Evolutionary conservation across 148 eudicot genomes (phyloP), one percentile per base, ranked within the genome.

Genomic region (Bassia scoparia): DNA sequence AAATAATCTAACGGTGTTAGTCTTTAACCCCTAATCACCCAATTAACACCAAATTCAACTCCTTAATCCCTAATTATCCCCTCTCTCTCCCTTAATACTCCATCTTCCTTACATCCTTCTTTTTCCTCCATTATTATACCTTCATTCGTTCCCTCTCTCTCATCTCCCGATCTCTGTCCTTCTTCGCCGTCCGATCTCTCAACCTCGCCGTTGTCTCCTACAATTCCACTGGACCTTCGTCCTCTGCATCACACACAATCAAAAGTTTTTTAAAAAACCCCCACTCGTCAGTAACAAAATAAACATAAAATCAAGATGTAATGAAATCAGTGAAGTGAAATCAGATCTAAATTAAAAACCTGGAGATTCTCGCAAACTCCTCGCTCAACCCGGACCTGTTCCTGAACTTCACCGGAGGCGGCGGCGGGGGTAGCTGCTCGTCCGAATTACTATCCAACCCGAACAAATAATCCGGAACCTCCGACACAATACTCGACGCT

Each of bases 401-500:
- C 71, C 77, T 85, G 3, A 78, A 24, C 27, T 77, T 91, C 11
- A 77, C 49, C 23, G 68, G 68, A 0, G 62, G 23, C 77, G 76
- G 68, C 2, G 62, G 23, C 72, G 76, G 80, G 1, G 71, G n/a
- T 21, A 68, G n/a, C n/a, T 76, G 9, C n/a, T 93, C 97, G 62
- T 91, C 97, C 27, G 90, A 81, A 62, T 77, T 82, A 67, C 76
- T 82, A 13, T 94, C 98, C 75, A 94, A 56, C 71, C 98, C 98
- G 73, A 94, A 91, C 7, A 91, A 71, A 71, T 91, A 94, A 77
- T 94, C 98, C 13, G 98, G 98, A 13, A 94, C 90, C 68, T 94
- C 98, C 0, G 98, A 91, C 5, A 89, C 80, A 52, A 89, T 84
- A 0, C 93, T 88, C 0, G 98, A 94, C 7, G 81, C 96, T 65